A percentile compares a stretch with the other conserved stretches of the same genome.
These are phyloP conservation scores for Lodderomyces orthopsilosis DNA, from an alignment of 1,139 yeast species.

Conservation along the genomic window DNA sequence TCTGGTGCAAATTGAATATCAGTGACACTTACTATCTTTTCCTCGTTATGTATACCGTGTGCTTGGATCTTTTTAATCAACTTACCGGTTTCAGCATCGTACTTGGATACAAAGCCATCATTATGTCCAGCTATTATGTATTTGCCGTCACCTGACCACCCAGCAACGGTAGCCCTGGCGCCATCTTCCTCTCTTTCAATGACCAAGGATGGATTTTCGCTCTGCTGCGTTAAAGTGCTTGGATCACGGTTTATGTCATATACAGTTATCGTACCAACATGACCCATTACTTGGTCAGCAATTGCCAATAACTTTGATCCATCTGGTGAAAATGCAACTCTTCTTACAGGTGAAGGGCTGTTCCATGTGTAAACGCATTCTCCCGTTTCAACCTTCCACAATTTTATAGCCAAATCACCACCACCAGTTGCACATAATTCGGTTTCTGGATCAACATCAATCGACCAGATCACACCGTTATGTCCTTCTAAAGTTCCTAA, in stretches of 20 bases:
- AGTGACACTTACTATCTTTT: constrained; percentile 53
- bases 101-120: constrained; percentile 81
- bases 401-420: constrained; percentile 81
- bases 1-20: constrained; percentile 84
- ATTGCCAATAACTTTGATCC: constrained; percentile 69
- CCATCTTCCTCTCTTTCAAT: constrained; percentile 64
- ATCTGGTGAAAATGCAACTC: constrained; percentile 83
- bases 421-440: constrained; percentile 81
- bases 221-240: constrained; percentile 32
- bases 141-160: constrained; percentile 77
- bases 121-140: constrained; percentile 84
- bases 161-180: constrained; percentile 77
- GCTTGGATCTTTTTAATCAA: constrained; percentile 55
- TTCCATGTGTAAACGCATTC: constrained; percentile 72
- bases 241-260: constrained; percentile 54
- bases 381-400: constrained; percentile 85
- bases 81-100: constrained; percentile 74
- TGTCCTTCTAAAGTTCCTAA: constrained; percentile 87
- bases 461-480: constrained; percentile 93
- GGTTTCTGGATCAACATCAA: constrained; percentile 76
- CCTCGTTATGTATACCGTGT: constrained; percentile 65
- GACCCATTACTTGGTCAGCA: constrained; percentile 93
- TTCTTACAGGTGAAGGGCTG: constrained; percentile 81
- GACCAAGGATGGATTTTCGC: constrained; percentile 52
- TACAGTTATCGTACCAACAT: constrained; percentile 71